A percentile compares a stretch with the other conserved stretches of the same genome.
These are phyloP conservation scores for Amanita pseudoporphyria DNA, from an alignment of 768 basidiomycete genomes.

Conservation along the genomic window DNA sequence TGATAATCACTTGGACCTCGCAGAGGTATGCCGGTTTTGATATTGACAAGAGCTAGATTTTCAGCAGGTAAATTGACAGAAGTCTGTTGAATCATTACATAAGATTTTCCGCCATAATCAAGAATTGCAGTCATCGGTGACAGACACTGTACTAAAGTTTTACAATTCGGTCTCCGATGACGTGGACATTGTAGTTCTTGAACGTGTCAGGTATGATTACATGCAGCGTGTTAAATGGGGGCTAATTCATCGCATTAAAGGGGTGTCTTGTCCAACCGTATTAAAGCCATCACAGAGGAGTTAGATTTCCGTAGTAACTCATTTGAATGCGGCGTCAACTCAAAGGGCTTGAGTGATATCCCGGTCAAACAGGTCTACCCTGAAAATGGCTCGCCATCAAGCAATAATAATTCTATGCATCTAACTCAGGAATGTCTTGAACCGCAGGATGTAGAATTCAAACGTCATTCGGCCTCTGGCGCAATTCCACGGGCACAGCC, in stretches of 20 bases:
- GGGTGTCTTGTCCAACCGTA: constrained; percentile 18
- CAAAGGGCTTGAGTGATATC: background rate
- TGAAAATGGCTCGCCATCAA: background rate
- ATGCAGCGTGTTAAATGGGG: background rate
- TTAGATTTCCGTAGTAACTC: constrained; percentile 17
- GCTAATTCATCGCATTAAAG: background rate
- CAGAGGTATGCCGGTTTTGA: background rate
- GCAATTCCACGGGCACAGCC: background rate
- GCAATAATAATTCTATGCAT: background rate
- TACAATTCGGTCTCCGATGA: constrained; percentile 16
- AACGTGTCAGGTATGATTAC: constrained; percentile 27
- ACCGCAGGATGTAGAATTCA: background rate
- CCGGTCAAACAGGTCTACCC: background rate
- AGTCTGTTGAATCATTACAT: constrained; percentile 19
- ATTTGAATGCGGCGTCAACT: background rate
- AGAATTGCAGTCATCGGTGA: constrained; percentile 20
- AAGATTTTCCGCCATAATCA: constrained; percentile 21
- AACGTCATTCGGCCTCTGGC: background rate
- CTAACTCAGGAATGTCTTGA: background rate
- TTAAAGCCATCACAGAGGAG: constrained; percentile 26
- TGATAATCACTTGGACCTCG: background rate
- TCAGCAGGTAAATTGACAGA: constrained; percentile 15
- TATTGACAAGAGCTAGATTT: background rate
- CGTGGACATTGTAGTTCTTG: constrained; percentile 32
- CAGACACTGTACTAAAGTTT: constrained; percentile 19